These are phyloP conservation scores for Luffa aegyptiaca DNA, from an alignment of 306 rosid species.

Conservation along the genomic window DNA sequence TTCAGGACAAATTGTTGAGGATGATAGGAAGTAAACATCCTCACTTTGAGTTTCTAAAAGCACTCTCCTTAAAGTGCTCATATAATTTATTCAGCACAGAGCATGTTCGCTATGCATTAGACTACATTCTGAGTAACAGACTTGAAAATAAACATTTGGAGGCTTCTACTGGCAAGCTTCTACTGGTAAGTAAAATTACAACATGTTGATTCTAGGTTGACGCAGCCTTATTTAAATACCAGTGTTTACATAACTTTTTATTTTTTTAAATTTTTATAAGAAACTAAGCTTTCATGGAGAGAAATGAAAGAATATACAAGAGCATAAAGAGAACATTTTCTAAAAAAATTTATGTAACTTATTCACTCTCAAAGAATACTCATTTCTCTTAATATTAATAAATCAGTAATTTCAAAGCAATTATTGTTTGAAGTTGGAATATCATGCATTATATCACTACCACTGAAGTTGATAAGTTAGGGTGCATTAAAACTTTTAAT, in stretches of 20 bases:
- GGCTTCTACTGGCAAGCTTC: conserved; percentile 58
- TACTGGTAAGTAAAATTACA: conserved; percentile 45
- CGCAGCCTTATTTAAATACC: neutral
- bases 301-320: no score
- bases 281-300: no score
- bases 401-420: neutral
- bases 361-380: neutral
- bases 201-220: conserved; percentile 6
- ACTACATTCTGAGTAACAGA: conserved; percentile 31
- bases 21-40: conserved; percentile 48
- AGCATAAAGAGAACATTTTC: no score
- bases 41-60: conserved; percentile 47
- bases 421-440: neutral
- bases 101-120: conserved; percentile 45
- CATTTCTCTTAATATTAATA: neutral
- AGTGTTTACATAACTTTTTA: neutral
- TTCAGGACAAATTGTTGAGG: conserved; percentile 58
- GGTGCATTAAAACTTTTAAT: no score
- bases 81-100: conserved; percentile 65
- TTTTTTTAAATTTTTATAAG: no score
- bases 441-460: neutral
- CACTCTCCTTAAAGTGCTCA: conserved; percentile 72
- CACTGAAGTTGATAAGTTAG: no score
- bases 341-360: neutral
- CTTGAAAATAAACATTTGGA: conserved; percentile 33